A percentile compares a stretch with the other conserved stretches of the same genome.
Conservation (phyloP, 176 grass and related monocot genomes). For the Carex pumila region DNA sequence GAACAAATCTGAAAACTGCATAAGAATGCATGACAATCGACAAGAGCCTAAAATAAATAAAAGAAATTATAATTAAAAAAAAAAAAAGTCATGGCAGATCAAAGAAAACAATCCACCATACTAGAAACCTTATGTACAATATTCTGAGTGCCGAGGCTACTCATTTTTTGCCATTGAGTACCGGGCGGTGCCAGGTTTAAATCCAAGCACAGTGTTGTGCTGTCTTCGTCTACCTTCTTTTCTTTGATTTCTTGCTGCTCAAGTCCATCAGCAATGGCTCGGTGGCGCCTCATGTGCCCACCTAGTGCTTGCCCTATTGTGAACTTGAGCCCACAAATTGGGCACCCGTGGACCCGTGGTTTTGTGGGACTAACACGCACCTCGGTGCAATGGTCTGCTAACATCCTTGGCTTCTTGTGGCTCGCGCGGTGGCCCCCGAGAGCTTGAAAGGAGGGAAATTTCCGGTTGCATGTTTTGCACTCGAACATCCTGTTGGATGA, state of each 20-base stretch:
- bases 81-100: constrained; percentile 4
- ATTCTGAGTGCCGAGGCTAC: constrained; percentile 19
- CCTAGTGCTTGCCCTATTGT: constrained; percentile 77
- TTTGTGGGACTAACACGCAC: neutral
- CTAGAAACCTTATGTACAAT: constrained; percentile 48
- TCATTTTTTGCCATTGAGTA: constrained; percentile 38
- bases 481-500: constrained; percentile 51
- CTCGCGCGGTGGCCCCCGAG: constrained; percentile 86
- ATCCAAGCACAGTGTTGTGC: constrained; percentile 43
- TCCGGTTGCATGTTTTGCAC: constrained; percentile 88
- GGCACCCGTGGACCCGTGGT: constrained; percentile 60
- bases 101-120: constrained; percentile 57
- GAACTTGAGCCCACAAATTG: constrained; percentile 80
- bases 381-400: constrained; percentile 23
- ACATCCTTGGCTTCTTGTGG: constrained; percentile 48
- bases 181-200: constrained; percentile 75
- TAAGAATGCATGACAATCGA: constrained; percentile 13
- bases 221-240: constrained; percentile 9
- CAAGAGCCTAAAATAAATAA: neutral
- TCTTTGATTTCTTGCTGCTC: neutral
- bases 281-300: constrained; percentile 83
- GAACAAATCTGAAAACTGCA: neutral
- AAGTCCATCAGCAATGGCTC: constrained; percentile 22
- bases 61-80: neutral
- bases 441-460: constrained; percentile 89